Evolutionary conservation across 148 eudicot species (phyloP), one percentile per base, ranked within the genome.

Genomic region (Diospyros kaki): DNA sequence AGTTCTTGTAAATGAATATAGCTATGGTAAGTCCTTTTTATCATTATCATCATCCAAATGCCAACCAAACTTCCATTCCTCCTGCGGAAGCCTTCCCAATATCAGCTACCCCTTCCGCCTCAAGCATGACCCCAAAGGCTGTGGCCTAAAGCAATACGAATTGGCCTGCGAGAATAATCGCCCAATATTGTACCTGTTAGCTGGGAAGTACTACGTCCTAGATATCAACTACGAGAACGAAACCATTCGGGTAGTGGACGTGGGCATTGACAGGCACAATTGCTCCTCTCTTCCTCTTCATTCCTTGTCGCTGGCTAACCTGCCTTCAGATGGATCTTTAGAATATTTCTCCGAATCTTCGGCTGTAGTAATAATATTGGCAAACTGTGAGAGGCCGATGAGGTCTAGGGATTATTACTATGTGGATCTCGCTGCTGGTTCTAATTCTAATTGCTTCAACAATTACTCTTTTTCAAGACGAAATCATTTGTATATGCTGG

Each of bases 91-190:
- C 39, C n/a, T 66, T 10, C 17, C 9, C 7, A 45, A 66, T 39
- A 66, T 66, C 70, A 66, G 28, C 12, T 66, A 45, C 39, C 70
- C 70, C 3, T 66, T 66, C 14, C 52, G 52, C 2, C 14, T 66
- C 53, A 45, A 44, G 45, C 13, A 53, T 18, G 53, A 66, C 38
- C 53, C 53, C 1, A 14, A 4, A 43, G 7, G 12, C 70, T 66
- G 70, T 11, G 70, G 70, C 2, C 53, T 43, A 9, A 14, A 14
- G 5, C 7, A 66, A 2, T 17, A 54, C 56, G 61, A 73, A 63
- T 60, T 81, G 1, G 64, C 65, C 14, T 81, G 84, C 51, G 70
- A 59, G 38, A 69, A 73, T 66, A 81, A 81, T 42, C 71, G 71
- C 14, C 67, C 18, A 15, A 18, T 62, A 0, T 28, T 73, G 14